Conservation (phyloP, 73 alveolate species). For the Tetrahymena malaccensis region DNA sequence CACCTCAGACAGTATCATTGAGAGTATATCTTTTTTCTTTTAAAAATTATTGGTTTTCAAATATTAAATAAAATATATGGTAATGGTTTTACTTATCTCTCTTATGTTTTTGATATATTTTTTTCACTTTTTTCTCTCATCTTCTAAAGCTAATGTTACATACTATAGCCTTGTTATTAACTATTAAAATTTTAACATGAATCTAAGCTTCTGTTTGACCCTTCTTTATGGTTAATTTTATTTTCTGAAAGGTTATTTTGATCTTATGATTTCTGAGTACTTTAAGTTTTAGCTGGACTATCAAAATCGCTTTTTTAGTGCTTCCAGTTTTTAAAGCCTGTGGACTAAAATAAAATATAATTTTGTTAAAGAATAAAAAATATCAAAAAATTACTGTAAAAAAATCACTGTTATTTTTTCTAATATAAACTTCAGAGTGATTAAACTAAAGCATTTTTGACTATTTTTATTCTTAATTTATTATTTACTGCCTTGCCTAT, state of each 20-base stretch:
- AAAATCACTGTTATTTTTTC: background rate
- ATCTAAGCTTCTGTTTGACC: background rate
- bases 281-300: background rate
- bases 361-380: background rate
- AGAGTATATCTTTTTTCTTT: background rate
- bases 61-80: background rate
- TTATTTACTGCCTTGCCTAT: background rate
- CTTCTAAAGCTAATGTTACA: background rate
- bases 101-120: background rate
- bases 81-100: background rate
- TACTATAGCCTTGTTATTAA: background rate
- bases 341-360: background rate
- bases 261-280: background rate
- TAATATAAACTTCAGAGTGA: background rate
- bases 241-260: background rate
- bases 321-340: background rate
- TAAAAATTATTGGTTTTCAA: background rate
- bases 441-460: background rate
- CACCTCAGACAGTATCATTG: background rate
- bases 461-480: background rate
- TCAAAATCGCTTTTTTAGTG: background rate
- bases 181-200: background rate
- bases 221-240: background rate
- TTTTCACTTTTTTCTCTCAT: background rate
- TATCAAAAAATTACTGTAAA: background rate